These are phyloP conservation scores for Hypoxylon lenormandii DNA, from an alignment of 495 filamentous ascomycete species.

Conservation along the genomic window DNA sequence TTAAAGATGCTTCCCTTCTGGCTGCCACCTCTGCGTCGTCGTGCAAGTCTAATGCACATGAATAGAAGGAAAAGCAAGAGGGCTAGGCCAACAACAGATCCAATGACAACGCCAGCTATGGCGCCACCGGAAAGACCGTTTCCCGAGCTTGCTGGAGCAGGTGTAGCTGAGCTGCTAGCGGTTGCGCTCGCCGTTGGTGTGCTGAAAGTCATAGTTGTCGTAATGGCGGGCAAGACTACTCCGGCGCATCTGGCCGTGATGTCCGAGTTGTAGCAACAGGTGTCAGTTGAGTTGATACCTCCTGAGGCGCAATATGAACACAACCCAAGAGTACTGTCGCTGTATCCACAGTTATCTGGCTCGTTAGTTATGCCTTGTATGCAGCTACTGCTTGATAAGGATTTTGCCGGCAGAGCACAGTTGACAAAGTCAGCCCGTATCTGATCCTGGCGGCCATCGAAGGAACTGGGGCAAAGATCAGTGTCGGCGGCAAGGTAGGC, in stretches of 20 bases:
- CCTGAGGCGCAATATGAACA: constrained; percentile 86
- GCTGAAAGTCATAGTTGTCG: constrained; percentile 75
- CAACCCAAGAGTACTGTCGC: constrained; percentile 80
- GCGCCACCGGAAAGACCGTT: constrained; percentile 79
- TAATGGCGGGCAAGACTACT: constrained; percentile 80
- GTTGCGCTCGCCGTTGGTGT: constrained; percentile 61
- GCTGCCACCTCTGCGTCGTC: constrained; percentile 70
- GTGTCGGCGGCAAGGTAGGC: constrained; percentile 81
- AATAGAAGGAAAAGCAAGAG: constrained; percentile 73
- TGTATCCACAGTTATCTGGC: constrained; percentile 87
- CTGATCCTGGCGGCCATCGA: constrained; percentile 73
- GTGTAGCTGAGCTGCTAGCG: constrained; percentile 59
- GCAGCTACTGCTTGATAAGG: constrained; percentile 77
- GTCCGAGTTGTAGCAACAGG: constrained; percentile 89
- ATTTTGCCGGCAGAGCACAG: constrained; percentile 82
- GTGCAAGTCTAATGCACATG: constrained; percentile 69
- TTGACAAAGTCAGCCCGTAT: constrained; percentile 93
- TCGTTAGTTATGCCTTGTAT: constrained; percentile 83
- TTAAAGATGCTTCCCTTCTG: constrained; percentile 79
- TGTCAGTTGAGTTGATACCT: constrained; percentile 90
- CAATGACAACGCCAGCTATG: constrained; percentile 91
- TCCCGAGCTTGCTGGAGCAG: constrained; percentile 47
- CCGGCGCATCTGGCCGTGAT: constrained; percentile 74
- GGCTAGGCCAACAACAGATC: constrained; percentile 77
- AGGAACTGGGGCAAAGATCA: constrained; percentile 74